Evolutionary conservation across 768 basidiomycete genomes (phyloP).

Genomic region (Podaxis sp.): DNA sequence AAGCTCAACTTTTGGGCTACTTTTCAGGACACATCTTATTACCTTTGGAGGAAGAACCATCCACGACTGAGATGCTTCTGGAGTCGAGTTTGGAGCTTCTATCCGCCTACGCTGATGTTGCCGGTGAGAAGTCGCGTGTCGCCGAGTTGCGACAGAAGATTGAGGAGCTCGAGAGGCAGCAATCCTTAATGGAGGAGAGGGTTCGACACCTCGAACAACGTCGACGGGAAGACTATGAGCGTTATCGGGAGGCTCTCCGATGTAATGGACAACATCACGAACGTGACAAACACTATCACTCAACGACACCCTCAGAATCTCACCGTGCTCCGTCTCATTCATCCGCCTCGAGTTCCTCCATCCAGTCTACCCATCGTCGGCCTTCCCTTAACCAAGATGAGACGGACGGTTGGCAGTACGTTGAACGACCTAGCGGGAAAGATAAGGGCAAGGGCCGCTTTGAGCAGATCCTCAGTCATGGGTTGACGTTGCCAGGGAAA

Average conservation of each 20-base stretch:
- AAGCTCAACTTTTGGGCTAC: conserved; percentile 57
- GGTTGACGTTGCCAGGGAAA: not conserved
- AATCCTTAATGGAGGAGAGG: conserved; percentile 6
- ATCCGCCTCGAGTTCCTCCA: not conserved
- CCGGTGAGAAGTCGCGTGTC: not conserved
- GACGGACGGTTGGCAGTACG: conserved; percentile 3
- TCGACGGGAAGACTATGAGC: conserved; percentile 7
- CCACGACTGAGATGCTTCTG: conserved; percentile 8
- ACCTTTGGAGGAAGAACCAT: conserved; percentile 18
- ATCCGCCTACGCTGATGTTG: conserved; percentile 8
- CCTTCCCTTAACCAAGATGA: not conserved
- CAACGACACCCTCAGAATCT: not conserved
- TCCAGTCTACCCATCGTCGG: not conserved
- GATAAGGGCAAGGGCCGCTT: not conserved
- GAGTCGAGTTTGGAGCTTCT: conserved; percentile 11
- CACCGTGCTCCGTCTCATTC: not conserved
- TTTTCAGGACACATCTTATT: conserved; percentile 57
- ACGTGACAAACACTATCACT: not conserved
- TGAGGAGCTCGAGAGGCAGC: conserved; percentile 4
- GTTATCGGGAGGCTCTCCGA: not conserved
- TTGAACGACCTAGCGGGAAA: not conserved
- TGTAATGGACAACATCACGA: not conserved
- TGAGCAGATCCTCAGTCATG: not conserved
- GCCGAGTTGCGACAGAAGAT: conserved; percentile 5
- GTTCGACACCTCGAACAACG: not conserved